Conservation (phyloP, 495 filamentous ascomycete genomes). For the Xylaria acuta region DNA sequence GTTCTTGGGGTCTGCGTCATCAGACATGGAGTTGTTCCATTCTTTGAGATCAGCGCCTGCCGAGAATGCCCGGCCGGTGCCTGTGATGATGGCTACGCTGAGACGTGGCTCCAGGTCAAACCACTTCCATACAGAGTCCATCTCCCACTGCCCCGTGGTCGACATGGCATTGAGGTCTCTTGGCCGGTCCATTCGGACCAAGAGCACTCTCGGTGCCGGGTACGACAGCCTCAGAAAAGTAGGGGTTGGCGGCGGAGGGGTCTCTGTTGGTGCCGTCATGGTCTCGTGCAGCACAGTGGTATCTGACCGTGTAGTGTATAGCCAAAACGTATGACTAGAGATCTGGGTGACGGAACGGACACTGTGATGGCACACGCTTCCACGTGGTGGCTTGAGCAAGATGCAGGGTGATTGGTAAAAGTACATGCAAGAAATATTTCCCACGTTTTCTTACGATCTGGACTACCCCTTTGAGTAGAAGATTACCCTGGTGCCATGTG, state of each 20-base stretch:
- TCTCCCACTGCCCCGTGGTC: slow-evolving; percentile 50
- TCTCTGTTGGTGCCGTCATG: slow-evolving; percentile 33
- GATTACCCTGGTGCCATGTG: slow-evolving; percentile 13
- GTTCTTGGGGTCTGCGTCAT: slow-evolving; percentile 39
- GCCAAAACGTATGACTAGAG: not conserved
- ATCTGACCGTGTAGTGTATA: not conserved
- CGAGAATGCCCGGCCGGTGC: slow-evolving; percentile 59
- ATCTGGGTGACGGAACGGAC: not conserved
- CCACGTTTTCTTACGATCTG: slow-evolving; percentile 23
- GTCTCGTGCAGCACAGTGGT: not conserved
- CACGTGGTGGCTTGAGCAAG: slow-evolving; percentile 14
- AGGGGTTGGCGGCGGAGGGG: slow-evolving; percentile 36
- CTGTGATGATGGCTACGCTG: slow-evolving; percentile 59
- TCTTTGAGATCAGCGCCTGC: slow-evolving; percentile 64
- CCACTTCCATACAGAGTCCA: slow-evolving; percentile 53
- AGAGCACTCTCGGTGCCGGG: slow-evolving; percentile 61
- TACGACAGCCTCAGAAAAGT: slow-evolving; percentile 37
- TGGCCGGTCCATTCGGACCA: slow-evolving; percentile 62
- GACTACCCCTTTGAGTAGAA: not conserved
- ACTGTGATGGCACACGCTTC: not conserved
- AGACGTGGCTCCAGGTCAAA: slow-evolving; percentile 55
- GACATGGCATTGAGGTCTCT: slow-evolving; percentile 57
- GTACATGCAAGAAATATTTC: slow-evolving; percentile 16
- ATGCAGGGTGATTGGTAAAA: not conserved
- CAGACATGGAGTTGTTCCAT: slow-evolving; percentile 46